Percentiles rank a stretch among this genome's conserved stretches.
Conservation (phyloP, 2,329 filamentous ascomycete genomes). For the Ophiostoma montium region DNA sequence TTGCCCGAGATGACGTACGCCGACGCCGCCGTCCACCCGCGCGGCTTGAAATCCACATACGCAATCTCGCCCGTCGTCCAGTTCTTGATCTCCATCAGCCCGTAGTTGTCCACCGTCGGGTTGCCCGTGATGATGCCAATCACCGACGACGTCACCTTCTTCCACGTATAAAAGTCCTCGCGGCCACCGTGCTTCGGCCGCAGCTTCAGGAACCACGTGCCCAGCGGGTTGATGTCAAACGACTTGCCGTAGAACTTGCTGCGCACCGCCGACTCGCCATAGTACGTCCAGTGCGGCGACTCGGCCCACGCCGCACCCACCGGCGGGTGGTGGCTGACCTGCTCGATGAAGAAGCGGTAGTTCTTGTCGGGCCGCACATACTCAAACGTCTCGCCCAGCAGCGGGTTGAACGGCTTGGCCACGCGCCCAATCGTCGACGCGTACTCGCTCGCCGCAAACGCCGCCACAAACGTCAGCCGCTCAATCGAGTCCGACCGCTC, state of each 20-base stretch:
- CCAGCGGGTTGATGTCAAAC: constrained; percentile 90
- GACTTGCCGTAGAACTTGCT: constrained; percentile 97
- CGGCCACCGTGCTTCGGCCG: constrained; percentile 59
- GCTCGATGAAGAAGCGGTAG: constrained; percentile 96
- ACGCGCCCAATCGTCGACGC: constrained; percentile 93
- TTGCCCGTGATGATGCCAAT: constrained; percentile 96
- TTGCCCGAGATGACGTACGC: constrained; percentile 83
- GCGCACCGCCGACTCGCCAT: constrained; percentile 86
- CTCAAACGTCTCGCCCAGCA: constrained; percentile 92
- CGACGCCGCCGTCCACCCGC: constrained; percentile 89
- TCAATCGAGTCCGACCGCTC: constrained; percentile 79
- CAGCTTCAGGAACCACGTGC: constrained; percentile 89
- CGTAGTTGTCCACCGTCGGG: constrained; percentile 95
- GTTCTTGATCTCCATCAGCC: constrained; percentile 93
- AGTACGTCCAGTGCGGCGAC: constrained; percentile 90
- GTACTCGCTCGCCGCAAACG: constrained; percentile 92
- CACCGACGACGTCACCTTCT: constrained; percentile 96
- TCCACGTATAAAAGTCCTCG: constrained; percentile 92
- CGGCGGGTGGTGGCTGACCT: constrained; percentile 94
- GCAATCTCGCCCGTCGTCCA: constrained; percentile 91
- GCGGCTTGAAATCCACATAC: constrained; percentile 79
- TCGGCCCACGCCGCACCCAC: constrained; percentile 90
- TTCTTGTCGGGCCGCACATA: constrained; percentile 93
- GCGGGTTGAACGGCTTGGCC: constrained; percentile 94
- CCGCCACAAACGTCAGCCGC: constrained; percentile 84